These are phyloP conservation scores for Tylopilus sp. DNA, from an alignment of 768 basidiomycete species.

Conservation along the genomic window DNA sequence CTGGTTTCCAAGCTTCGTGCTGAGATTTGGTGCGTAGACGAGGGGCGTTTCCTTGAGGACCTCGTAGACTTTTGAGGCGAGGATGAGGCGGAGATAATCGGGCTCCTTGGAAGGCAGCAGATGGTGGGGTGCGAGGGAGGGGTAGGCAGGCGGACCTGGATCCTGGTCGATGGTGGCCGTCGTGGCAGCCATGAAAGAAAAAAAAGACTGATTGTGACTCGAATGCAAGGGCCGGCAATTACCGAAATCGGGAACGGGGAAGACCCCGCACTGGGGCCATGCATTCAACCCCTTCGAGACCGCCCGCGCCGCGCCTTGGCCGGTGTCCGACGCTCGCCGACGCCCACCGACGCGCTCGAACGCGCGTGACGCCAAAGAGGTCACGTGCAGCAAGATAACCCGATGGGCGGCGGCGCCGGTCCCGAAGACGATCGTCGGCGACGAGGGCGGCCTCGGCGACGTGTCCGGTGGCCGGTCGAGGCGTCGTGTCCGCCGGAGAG, in stretches of 20 bases:
- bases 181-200: conserved; percentile 24
- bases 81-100: conserved; percentile 85
- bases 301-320: background rate
- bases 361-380: conserved; percentile 9
- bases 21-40: conserved; percentile 81
- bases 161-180: conserved; percentile 60
- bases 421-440: conserved; percentile 13
- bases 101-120: conserved; percentile 66
- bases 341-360: conserved; percentile 1
- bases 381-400: conserved; percentile 29
- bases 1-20: conserved; percentile 83
- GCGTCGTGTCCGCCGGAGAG: background rate
- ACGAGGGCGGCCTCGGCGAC: background rate
- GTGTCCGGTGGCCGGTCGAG: background rate
- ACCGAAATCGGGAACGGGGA: conserved; percentile 12
- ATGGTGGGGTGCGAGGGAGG: conserved; percentile 63
- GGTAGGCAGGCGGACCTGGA: conserved; percentile 63
- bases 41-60: conserved; percentile 88
- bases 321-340: conserved; percentile 3
- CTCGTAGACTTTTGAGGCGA: conserved; percentile 89
- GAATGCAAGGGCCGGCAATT: conserved; percentile 11
- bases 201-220: background rate
- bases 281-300: background rate
- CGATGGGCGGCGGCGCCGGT: conserved; percentile 8
- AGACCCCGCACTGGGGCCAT: background rate